Conservation (phyloP, 1,139 yeast species). For the Magnusiomyces tetraspermus region DNA sequence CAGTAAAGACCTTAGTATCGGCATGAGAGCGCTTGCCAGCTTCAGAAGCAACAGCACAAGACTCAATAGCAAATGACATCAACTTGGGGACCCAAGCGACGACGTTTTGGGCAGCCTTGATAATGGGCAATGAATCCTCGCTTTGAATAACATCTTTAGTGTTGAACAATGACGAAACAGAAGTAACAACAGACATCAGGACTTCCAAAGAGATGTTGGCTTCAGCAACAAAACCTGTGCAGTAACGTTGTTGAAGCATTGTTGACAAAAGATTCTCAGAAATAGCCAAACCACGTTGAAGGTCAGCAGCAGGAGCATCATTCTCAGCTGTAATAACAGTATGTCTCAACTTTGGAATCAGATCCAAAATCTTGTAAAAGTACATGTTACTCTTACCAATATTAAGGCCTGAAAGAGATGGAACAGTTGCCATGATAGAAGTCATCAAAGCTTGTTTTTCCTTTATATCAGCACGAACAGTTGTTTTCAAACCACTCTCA, state of each 20-base stretch:
- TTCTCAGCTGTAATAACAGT: constrained; percentile 48
- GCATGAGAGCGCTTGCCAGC: constrained; percentile 11
- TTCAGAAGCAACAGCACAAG: constrained; percentile 9
- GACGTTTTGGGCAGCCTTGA: constrained; percentile 4
- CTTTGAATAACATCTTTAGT: constrained; percentile 19
- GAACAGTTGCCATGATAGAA: constrained; percentile 47
- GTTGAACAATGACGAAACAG: constrained; percentile 19
- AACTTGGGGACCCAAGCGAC: constrained; percentile 19
- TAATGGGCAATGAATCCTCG: background rate
- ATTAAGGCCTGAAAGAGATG: constrained; percentile 37
- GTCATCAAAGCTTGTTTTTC: constrained; percentile 55
- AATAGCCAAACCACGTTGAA: constrained; percentile 71
- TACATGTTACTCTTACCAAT: constrained; percentile 46
- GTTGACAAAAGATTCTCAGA: constrained; percentile 57
- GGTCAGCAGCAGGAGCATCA: constrained; percentile 68
- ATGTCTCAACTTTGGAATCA: constrained; percentile 69
- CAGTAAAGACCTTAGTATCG: constrained; percentile 11
- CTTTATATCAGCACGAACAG: constrained; percentile 55
- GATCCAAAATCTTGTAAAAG: constrained; percentile 64
- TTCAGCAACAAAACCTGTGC: constrained; percentile 6
- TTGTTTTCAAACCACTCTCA: constrained; percentile 63
- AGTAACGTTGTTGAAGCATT: constrained; percentile 33
- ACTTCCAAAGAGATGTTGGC: constrained; percentile 8
- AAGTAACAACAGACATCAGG: constrained; percentile 8
- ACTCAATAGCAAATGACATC: constrained; percentile 14